A percentile compares a stretch with the other conserved stretches of the same genome.
phyloP scores from a whole-genome alignment of 352 stramenopile genomes.

The Hyaloperonospora arabidopsidis region DNA sequence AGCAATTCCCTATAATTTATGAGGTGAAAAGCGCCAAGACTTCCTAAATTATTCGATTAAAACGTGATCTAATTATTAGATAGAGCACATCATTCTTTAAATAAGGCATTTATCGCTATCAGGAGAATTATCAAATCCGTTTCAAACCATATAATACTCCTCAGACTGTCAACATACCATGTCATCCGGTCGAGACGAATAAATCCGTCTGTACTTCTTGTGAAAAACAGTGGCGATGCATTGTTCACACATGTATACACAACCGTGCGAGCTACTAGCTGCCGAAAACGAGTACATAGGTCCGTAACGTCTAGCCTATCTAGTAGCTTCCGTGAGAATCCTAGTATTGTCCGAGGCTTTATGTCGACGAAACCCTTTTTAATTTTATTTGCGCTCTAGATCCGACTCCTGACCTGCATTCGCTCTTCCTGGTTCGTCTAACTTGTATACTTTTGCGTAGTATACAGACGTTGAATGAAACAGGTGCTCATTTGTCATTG shows the following conservation, averaged over 20 bases:
- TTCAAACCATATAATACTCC: no score
- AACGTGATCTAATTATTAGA: no score
- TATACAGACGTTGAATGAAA: not conserved
- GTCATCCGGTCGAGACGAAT: no score
- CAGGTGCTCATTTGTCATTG: no score
- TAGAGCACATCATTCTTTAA: not conserved
- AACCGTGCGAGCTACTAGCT: slow-evolving; percentile 44
- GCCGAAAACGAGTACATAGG: slow-evolving; percentile 67
- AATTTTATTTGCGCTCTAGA: slow-evolving; percentile 30
- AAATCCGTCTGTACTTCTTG: no score
- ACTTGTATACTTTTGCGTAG: not conserved
- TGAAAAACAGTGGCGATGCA: no score
- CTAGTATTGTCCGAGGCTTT: not conserved
- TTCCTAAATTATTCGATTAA: no score
- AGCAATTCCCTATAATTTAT: no score
- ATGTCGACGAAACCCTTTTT: not conserved
- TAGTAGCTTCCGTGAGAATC: not conserved
- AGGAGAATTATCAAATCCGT: no score
- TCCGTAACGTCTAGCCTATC: slow-evolving; percentile 5
- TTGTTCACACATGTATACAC: slow-evolving; percentile 7
- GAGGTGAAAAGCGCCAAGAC: no score
- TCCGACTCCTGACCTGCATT: slow-evolving; percentile 72
- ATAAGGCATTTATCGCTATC: no score
- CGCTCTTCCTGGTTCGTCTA: slow-evolving; percentile 50
- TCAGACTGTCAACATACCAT: no score